A percentile compares a stretch with the other conserved stretches of the same genome.
Conservation (phyloP, 2,329 filamentous ascomycete species). For the Cordyceps fumosorosea region DNA sequence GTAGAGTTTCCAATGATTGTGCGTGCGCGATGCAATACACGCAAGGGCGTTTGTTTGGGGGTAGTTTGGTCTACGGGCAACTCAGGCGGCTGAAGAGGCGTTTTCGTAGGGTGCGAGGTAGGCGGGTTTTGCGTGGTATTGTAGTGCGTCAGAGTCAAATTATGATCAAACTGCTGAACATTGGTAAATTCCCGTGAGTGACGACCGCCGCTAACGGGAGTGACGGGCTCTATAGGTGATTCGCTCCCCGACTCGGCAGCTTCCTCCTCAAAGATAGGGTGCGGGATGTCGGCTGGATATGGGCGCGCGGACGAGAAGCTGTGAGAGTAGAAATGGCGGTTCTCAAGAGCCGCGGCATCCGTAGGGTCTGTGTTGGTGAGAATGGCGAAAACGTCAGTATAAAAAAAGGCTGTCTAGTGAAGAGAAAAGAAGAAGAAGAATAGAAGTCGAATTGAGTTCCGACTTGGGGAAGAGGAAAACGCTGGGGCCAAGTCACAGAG, state of each 20-base stretch:
- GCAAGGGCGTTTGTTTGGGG: conserved; percentile 11
- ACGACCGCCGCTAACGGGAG: conserved; percentile 50
- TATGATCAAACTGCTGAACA: conserved; percentile 33
- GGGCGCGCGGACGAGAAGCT: conserved; percentile 38
- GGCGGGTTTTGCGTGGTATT: conserved; percentile 11
- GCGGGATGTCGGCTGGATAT: conserved; percentile 42
- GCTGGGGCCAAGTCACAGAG: conserved; percentile 11
- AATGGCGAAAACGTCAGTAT: conserved; percentile 16
- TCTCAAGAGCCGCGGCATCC: background rate
- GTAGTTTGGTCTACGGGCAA: conserved; percentile 12
- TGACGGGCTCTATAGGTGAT: conserved; percentile 53
- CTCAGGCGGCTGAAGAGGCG: background rate
- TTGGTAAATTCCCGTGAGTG: conserved; percentile 48
- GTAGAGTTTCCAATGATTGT: conserved; percentile 9
- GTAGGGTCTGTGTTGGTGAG: conserved; percentile 13
- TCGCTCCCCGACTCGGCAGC: conserved; percentile 56
- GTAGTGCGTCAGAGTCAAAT: conserved; percentile 5
- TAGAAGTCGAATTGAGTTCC: background rate
- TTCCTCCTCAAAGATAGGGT: conserved; percentile 45
- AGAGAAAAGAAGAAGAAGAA: background rate
- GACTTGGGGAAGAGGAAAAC: background rate
- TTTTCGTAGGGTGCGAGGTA: conserved; percentile 6
- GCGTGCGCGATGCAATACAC: conserved; percentile 3
- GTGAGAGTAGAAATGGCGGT: conserved; percentile 7
- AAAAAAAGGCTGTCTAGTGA: background rate